Conservation (phyloP, 805 yeast species). For the Metschnikowia corniflorae region DNA sequence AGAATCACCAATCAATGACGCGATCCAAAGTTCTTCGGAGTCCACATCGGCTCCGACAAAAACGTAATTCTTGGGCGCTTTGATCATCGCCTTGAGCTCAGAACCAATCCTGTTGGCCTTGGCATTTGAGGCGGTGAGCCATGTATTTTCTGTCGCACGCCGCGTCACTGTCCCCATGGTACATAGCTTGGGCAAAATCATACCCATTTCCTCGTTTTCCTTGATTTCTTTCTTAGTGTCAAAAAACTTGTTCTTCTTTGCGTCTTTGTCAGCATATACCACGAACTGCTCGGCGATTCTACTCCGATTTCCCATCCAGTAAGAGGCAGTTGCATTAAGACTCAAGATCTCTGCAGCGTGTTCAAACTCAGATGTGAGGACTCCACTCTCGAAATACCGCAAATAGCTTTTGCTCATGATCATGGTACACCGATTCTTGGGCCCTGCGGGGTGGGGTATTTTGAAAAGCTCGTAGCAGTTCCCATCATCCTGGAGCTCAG, state of each 20-base stretch:
- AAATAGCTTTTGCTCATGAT: slow-evolving; percentile 76
- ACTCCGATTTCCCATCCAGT: slow-evolving; percentile 90
- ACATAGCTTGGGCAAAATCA: slow-evolving; percentile 78
- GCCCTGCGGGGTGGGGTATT: slow-evolving; percentile 88
- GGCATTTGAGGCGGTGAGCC: slow-evolving; percentile 97
- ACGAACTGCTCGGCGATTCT: slow-evolving; percentile 84
- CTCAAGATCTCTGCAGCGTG: slow-evolving; percentile 74
- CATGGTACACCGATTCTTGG: slow-evolving; percentile 64
- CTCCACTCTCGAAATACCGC: slow-evolving; percentile 67
- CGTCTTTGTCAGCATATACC: slow-evolving; percentile 43
- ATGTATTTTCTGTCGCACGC: slow-evolving; percentile 93
- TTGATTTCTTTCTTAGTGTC: slow-evolving; percentile 22
- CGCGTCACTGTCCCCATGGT: slow-evolving; percentile 97
- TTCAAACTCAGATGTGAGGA: slow-evolving; percentile 64
- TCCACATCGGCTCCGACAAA: slow-evolving; percentile 99
- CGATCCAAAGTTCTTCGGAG: slow-evolving; percentile 97
- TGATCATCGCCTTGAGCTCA: slow-evolving; percentile 80
- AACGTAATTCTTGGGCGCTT: slow-evolving; percentile 84
- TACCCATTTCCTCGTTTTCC: slow-evolving; percentile 45
- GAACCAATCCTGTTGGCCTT: slow-evolving; percentile 84
- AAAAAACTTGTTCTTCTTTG: slow-evolving; percentile 23
- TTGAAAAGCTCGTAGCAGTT: slow-evolving; percentile 48
- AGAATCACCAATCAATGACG: slow-evolving; percentile 91
- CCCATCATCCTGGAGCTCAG: slow-evolving; percentile 23
- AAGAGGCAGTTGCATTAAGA: slow-evolving; percentile 77